phyloP scores from a whole-genome alignment of 805 yeast species.

The Zygotorulaspora florentina region DNA sequence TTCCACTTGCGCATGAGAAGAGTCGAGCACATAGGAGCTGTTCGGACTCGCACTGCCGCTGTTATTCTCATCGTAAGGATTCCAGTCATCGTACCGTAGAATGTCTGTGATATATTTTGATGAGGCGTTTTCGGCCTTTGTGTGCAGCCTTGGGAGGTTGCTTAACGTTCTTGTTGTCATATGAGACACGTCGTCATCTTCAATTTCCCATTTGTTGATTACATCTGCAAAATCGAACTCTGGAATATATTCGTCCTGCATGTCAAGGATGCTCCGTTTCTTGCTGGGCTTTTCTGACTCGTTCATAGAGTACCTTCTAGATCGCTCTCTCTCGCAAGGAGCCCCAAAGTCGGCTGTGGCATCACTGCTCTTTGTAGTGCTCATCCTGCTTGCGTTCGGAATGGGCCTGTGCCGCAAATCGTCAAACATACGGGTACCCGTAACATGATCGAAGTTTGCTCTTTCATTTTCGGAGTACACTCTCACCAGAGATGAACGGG shows the following conservation, averaged over 20 bases:
- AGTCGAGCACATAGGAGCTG: constrained; percentile 24
- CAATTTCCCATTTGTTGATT: constrained; percentile 44
- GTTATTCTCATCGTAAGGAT: constrained; percentile 3
- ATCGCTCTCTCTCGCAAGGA: constrained; percentile 7
- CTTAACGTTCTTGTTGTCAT: neutral
- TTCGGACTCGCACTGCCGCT: constrained; percentile 11
- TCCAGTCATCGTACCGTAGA: constrained; percentile 14
- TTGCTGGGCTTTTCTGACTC: constrained; percentile 1
- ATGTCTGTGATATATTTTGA: constrained; percentile 3
- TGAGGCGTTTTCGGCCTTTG: constrained; percentile 2
- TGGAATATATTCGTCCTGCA: constrained; percentile 76
- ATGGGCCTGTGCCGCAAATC: constrained; percentile 49
- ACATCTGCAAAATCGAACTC: constrained; percentile 56
- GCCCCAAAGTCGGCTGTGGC: neutral
- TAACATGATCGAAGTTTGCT: constrained; percentile 50
- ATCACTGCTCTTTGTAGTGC: neutral
- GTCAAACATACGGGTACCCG: constrained; percentile 52
- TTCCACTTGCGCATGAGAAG: constrained; percentile 34
- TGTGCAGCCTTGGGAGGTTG: neutral
- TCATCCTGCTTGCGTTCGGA: constrained; percentile 9
- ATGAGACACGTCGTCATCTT: constrained; percentile 2
- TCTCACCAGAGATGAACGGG: constrained; percentile 40
- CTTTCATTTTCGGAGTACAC: constrained; percentile 65
- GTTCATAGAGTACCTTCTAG: constrained; percentile 6
- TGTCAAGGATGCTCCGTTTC: constrained; percentile 35